Base-by-base conservation (phyloP, 1,139 yeast species). In the Suhomyces anneliseae region DNA sequence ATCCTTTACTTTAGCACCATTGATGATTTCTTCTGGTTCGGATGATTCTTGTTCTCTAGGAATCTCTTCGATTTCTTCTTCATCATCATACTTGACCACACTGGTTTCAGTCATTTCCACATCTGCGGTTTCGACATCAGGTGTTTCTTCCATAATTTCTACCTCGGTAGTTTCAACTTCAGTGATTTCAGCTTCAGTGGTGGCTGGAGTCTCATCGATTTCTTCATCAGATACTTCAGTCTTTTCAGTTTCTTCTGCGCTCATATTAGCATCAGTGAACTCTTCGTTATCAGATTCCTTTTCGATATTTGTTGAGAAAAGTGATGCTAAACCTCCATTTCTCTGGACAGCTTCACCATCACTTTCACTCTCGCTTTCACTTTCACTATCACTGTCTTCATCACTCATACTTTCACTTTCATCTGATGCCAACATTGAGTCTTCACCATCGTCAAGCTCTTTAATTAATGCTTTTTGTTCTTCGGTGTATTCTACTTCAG, bases 1-100 rank as follows among this genome's bases (percentile, higher is more conserved):
- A 62, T 86, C 90, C 34, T 81, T 80, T 14, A 87, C 90, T 56
- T 63, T 64, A 45, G 73, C 50, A 35, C 82, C 79, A 49, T 75
- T 75, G 42, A 60, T 69, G 11, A 55, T 59, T 58, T 27, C 39
- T 32, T 36, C 39, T n/a, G 11, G 12, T 9, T 36, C 36, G 10
- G 36, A 7, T 3, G 38, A n/a, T 38, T 55, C 61, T 38, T 53
- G 45, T 41, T 52, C 58, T 8, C 50, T 56, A 39, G 44, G 54
- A 33, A 49, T 48, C 41, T 43, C 44, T 33, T 42, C 48, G 15
- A 41, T 8, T 43, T 31, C 12, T 34, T 38, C 39, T 43, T 31
- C 12, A 29, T 38, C 39, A 9, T 38, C 29, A 12, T 37, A 12
- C 34, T 14, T 26, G 12, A n/a, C 19, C 19, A 15, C 29, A 7